Base-by-base conservation (phyloP, 345 rosid species). In the Schrenkiella parvula region DNA sequence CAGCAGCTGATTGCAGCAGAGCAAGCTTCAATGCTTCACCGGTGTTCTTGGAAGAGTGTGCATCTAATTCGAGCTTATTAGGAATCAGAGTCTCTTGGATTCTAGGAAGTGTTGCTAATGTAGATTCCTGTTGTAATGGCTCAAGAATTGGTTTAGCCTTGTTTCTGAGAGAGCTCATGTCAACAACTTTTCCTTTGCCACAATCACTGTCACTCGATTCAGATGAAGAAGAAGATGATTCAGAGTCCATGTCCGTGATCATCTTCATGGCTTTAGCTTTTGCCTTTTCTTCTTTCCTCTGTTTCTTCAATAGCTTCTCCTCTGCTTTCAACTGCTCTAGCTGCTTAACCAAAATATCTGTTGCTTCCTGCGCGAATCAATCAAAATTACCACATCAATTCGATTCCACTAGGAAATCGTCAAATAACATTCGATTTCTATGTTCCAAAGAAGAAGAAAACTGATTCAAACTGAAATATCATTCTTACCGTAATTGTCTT, bases 201-300 rank as follows among this genome's bases (percentile, higher is more conserved):
- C 84, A 69, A 43, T 85, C 88, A 68, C 85, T 72, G 3, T 80
- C 86, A 52, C 87, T 85, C 2, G 84, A 80, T 32, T 83, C 86
- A 2, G 85, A 77, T 0, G 89, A 80, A 56, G 89, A 80, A 56
- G 83, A 78, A 23, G 83, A 78, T 9, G 82, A 83, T 31, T 76
- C 76, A 0, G 78, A 80, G 41, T 77, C 81, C 53, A 32, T 58
- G n/a, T 51, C 73, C 13, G 65, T 41, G 77, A 56, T 73, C 83
- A 47, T 74, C 63, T 69, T 67, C 58, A 72, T 41, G 0, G 76
- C 81, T 62, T 80, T 89, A 7, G 77, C 77, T 80, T 64, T 79
- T 4, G 84, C 82, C 70, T 77, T 80, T 12, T 86, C 88, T 59
- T 80, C 68, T 77, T 88, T 86, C 79, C 68, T 72, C 57, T 75